Conservation (phyloP, 805 yeast genomes). For the Hanseniaspora guilliermondii region DNA sequence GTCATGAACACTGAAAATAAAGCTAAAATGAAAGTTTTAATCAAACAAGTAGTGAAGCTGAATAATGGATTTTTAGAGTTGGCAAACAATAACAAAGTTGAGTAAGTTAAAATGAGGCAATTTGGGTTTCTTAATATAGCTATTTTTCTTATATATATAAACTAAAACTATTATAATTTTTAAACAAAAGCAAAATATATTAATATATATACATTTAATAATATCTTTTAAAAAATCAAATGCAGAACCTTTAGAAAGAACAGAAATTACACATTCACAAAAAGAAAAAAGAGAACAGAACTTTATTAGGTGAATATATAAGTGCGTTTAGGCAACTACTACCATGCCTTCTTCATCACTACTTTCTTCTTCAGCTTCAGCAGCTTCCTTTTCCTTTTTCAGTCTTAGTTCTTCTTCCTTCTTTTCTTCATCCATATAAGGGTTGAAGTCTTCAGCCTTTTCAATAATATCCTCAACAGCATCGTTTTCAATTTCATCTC, state of each 20-base stretch:
- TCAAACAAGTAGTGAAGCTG: constrained; percentile 45
- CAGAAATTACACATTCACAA: background rate
- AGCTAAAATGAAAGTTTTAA: constrained; percentile 43
- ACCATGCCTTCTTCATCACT: constrained; percentile 27
- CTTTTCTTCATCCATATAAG: constrained; percentile 30
- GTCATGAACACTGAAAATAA: constrained; percentile 52
- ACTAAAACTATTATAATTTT: too few relatives aligned
- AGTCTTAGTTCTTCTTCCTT: constrained; percentile 22
- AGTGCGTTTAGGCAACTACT: constrained; percentile 24
- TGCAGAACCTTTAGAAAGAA: background rate
- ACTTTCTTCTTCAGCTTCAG: constrained; percentile 18
- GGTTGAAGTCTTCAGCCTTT: constrained; percentile 32
- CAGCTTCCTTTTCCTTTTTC: constrained; percentile 13
- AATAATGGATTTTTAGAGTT: constrained; percentile 27
- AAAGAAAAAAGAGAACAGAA: background rate
- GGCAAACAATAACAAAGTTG: background rate
- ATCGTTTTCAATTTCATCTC: constrained; percentile 57
- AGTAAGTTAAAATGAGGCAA: background rate
- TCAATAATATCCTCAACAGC: constrained; percentile 37
- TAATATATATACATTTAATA: too few relatives aligned
- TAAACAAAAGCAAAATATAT: too few relatives aligned
- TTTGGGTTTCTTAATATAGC: too few relatives aligned
- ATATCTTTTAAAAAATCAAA: too few relatives aligned
- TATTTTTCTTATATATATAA: too few relatives aligned
- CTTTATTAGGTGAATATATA: background rate